Evolutionary conservation across 768 basidiomycete genomes (phyloP).

Genomic region (Tricholoma hemisulphureum): DNA sequence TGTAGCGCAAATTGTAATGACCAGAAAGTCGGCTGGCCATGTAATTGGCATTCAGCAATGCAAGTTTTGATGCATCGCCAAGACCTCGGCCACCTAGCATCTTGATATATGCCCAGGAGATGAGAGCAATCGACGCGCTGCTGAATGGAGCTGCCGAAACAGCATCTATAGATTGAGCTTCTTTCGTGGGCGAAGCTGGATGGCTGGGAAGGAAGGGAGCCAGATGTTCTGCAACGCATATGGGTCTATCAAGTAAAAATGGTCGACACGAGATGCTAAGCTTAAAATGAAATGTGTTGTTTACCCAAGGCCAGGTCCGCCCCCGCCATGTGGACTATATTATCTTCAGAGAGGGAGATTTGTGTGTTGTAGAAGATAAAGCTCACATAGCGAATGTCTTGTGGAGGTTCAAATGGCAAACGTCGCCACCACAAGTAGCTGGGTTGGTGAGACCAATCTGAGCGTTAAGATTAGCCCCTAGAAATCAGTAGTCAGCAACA

Average conservation of each 20-base stretch:
- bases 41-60: constrained; percentile 95
- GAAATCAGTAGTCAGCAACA: neutral
- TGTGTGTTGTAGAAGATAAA: constrained; percentile 1
- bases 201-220: constrained; percentile 93
- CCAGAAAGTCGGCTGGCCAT: constrained; percentile 86
- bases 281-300: constrained; percentile 16
- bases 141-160: constrained; percentile 93
- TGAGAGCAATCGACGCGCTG: constrained; percentile 90
- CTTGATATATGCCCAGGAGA: constrained; percentile 99
- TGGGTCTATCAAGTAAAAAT: constrained; percentile 54
- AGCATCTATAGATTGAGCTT: constrained; percentile 75
- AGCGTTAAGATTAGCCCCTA: constrained; percentile 89
- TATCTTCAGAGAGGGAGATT: neutral
- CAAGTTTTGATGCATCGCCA: constrained; percentile 78
- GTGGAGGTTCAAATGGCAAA: constrained; percentile 97
- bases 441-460: constrained; percentile 92
- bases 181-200: constrained; percentile 65
- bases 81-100: constrained; percentile 98
- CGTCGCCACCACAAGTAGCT: constrained; percentile 94
- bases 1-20: constrained; percentile 85
- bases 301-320: constrained; percentile 93
- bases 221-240: constrained; percentile 91
- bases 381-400: constrained; percentile 94
- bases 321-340: constrained; percentile 89
- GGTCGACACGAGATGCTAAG: constrained; percentile 7